phyloP scores from a whole-genome alignment of 2,329 filamentous ascomycete genomes.

The Pseudogymnoascus sp. region DNA sequence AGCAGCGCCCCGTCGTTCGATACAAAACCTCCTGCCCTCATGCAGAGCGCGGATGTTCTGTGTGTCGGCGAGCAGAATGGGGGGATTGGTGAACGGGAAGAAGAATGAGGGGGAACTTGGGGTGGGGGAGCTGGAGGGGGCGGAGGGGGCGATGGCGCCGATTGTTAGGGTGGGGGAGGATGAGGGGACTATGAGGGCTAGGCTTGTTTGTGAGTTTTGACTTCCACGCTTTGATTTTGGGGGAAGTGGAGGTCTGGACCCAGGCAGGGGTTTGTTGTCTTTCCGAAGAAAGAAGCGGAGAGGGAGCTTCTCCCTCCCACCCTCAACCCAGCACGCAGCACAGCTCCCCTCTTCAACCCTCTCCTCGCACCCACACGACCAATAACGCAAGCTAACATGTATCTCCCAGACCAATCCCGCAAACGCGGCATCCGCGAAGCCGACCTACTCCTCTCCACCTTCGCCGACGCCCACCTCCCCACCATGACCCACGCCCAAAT shows the following conservation, averaged over 20 bases:
- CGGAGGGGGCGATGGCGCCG: slow-evolving; percentile 83
- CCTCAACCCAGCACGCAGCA: neutral
- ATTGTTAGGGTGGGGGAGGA: slow-evolving; percentile 77
- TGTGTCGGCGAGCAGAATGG: neutral
- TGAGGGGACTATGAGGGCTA: slow-evolving; percentile 74
- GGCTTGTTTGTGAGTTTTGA: slow-evolving; percentile 68
- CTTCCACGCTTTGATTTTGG: no score
- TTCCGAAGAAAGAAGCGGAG: no score
- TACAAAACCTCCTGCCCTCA: neutral
- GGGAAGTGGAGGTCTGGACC: no score
- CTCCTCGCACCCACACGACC: neutral
- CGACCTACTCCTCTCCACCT: slow-evolving; percentile 92
- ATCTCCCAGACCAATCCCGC: slow-evolving; percentile 81
- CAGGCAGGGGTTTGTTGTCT: no score
- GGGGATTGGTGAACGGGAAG: neutral
- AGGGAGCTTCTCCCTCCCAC: no score
- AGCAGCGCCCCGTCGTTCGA: neutral
- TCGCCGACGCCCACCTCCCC: slow-evolving; percentile 70
- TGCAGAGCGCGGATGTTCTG: neutral
- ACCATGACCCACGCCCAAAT: slow-evolving; percentile 67
- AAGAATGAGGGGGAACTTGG: slow-evolving; percentile 47
- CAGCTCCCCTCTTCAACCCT: neutral
- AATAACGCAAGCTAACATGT: slow-evolving; percentile 7
- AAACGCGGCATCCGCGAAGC: slow-evolving; percentile 95
- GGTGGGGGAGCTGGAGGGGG: slow-evolving; percentile 82